Evolutionary conservation across 2,329 filamentous ascomycete genomes (phyloP), one percentile per base, ranked within the genome.

Genomic region (Colletotrichum filicis): DNA sequence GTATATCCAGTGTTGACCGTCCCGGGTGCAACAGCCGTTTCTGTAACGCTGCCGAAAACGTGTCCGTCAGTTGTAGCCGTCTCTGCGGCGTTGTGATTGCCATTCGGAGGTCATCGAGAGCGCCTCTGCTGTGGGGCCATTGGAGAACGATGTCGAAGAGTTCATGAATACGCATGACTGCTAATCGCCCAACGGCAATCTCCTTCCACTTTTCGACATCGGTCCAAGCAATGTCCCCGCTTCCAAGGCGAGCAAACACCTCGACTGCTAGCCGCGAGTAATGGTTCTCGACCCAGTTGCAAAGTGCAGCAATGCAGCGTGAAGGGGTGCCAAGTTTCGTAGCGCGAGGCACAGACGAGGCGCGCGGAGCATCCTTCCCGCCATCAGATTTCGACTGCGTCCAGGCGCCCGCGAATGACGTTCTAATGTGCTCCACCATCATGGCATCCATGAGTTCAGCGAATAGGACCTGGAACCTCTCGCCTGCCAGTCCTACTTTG

Each of bases 121-220:
- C 94, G 2, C 92, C 92, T 67, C 88, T 87, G 76, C 92, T 94
- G 46, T 87, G 82, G 4, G 94, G 93, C 94, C 94, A 97, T 69
- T 89, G 87, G 70, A 93, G 87, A 58, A 95, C 91, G 78, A 96
- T 95, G 78, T 95, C 93, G 77, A 95, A 96, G 11, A 97, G 85
- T 78, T 95, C 91, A 8, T 88, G 86, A 58, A 93, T 93, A 56
- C 94, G 89, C 60, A 93, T 85, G 22, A 89, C 87, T 2, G 93
- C 93, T 19, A 96, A 86, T 57, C 92, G 89, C 3, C 89, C 89
- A 57, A 94, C 81, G 19, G 92, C 92, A 77, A 93, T 91, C 53
- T 93, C 90, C 78, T 92, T 92, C 89, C 92, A 95, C 74, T 90
- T 90, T 75, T 91, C 88, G 55, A 93, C 85, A 73, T 94, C 88